Evolutionary conservation across 257 asterid species (phyloP), one percentile per base, ranked within the genome.

Genomic region (Petunia axillaris): DNA sequence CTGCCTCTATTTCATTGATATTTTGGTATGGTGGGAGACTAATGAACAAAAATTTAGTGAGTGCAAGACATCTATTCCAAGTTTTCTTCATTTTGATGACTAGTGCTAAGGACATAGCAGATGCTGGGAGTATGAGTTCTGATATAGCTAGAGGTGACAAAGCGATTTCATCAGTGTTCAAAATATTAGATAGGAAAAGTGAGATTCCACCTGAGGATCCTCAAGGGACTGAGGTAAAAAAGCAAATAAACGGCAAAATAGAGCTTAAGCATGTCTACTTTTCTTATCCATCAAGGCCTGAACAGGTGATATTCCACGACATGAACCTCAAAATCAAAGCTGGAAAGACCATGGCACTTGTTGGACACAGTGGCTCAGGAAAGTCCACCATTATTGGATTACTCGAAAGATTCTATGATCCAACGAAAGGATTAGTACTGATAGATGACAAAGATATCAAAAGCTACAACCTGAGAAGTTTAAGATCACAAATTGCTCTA

Each of bases 311-410:
- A 60, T 68, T 90, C 75, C 84, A 81, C 13, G 91, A 87, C 38
- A 55, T 89, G 38, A 85, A 68, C 63, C 79, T 87, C 41, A 83
- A 14, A 77, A 82, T 88, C 2, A 84, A 87, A 52, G 89, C 89
- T 10, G 90, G 95, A 70, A 85, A 79, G 43, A 79, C 80, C 8
- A 80, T 82, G 35, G 92, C 91, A 1, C 79, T 91, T 1, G 90
- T 86, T 0, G 91, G 91, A 5, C 89, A 83, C 57, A 91, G 92
- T 82, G 95, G 93, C 7, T 89, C 86, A 0, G 95, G 95, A 5
- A 89, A 89, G 78, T 91, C 93, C 40, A 89, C 91, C 0, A 81
- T 87, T 44, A 82, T 89, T 37, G 85, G 83, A 58, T 48, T 89
- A 80, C 86, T 87, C 3, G 90, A 91, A 76, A 81, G 93, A 82